phyloP scores from a whole-genome alignment of 2,329 filamentous ascomycete species.

The Aspergillus sp. region DNA sequence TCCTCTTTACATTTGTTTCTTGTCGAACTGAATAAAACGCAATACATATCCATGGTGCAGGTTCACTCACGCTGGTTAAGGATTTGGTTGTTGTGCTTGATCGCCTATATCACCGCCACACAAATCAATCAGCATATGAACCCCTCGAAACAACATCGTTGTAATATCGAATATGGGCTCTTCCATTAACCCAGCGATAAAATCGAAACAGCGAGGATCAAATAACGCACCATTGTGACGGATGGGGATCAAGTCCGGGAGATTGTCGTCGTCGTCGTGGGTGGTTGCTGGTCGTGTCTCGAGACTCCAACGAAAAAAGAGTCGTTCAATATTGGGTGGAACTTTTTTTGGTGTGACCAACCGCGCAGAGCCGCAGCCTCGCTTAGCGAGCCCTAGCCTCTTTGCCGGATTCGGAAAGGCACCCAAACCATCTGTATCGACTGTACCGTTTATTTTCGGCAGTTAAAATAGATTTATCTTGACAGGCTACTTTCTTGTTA shows the following conservation, averaged over 20 bases:
- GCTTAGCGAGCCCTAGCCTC: constrained; percentile 42
- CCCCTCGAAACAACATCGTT: no score
- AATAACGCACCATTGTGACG: constrained; percentile 46
- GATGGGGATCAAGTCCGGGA: constrained; percentile 49
- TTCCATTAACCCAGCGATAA: constrained; percentile 5
- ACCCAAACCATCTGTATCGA: constrained; percentile 1
- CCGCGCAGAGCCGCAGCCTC: constrained; percentile 33
- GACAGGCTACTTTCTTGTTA: no score
- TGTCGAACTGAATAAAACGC: no score
- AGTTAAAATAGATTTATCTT: no score
- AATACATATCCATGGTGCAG: constrained; percentile 1
- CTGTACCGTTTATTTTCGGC: neutral
- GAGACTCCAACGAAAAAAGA: constrained; percentile 30
- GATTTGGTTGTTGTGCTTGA: constrained; percentile 99
- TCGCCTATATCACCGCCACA: constrained; percentile 60
- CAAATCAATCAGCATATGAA: constrained; percentile 13
- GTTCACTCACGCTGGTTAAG: constrained; percentile 79
- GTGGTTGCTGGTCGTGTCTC: constrained; percentile 45
- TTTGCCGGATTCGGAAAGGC: constrained; percentile 21
- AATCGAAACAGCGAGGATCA: constrained; percentile 10
- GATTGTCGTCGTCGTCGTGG: constrained; percentile 36
- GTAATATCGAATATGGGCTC: no score
- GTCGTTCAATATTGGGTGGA: constrained; percentile 31
- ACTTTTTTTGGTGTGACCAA: constrained; percentile 41
- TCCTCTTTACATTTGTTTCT: constrained; percentile 11